Conservation (phyloP, 208 protist genomes). For the Wallacemonas sp. region DNA sequence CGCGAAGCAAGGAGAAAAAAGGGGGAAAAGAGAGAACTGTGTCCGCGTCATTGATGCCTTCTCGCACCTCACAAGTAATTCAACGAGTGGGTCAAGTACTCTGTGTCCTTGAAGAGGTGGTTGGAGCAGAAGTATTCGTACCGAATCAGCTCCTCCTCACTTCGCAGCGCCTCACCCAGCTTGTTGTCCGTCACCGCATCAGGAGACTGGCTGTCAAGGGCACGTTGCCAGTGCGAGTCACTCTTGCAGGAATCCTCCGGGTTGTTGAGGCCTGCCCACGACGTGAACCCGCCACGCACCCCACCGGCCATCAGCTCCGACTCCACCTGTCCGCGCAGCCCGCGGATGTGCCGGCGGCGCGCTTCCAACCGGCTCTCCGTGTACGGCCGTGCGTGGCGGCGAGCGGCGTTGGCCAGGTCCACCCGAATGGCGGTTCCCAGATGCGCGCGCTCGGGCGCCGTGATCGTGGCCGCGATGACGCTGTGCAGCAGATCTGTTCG, state of each 20-base stretch:
- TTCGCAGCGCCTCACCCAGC: not conserved
- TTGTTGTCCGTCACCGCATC: not conserved
- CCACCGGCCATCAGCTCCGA: constrained; percentile 2
- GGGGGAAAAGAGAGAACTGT: not conserved
- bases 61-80: constrained; percentile 3
- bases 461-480: not conserved
- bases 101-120: constrained; percentile 12
- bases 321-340: constrained; percentile 3
- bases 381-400: constrained; percentile 1
- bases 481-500: not conserved
- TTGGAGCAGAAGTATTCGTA: constrained; percentile 19
- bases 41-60: not conserved
- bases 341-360: not conserved
- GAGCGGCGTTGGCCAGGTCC: not conserved
- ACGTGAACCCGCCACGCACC: constrained; percentile 10
- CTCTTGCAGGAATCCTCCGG: not conserved
- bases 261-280: not conserved
- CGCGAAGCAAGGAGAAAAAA: too few species aligned
- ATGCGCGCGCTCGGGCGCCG: not conserved
- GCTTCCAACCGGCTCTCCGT: not conserved
- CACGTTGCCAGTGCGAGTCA: not conserved
- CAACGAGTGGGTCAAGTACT: constrained; percentile 10
- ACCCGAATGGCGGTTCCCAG: not conserved
- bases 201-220: not conserved
- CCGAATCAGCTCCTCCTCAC: constrained; percentile 9